A percentile compares a stretch with the other conserved stretches of the same genome.
These are phyloP conservation scores for Fusarium sulawesiense DNA, from an alignment of 2,329 filamentous ascomycete genomes.

Conservation along the genomic window DNA sequence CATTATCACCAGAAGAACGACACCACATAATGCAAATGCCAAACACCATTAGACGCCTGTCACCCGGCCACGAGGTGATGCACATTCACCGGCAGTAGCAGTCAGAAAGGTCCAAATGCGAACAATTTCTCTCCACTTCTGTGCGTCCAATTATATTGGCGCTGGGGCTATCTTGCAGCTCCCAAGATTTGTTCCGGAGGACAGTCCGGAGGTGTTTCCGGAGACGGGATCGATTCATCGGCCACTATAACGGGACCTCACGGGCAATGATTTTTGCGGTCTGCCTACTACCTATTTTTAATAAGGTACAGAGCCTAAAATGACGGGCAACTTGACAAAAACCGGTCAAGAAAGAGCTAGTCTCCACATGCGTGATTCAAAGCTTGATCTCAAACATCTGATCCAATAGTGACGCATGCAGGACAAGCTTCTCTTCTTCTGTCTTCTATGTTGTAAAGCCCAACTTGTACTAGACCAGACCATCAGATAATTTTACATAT, in stretches of 20 bases:
- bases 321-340: not conserved
- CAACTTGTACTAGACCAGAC: conserved; percentile 12
- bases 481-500: not conserved
- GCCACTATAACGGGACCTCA: conserved; percentile 15
- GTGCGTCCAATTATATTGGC: conserved; percentile 18
- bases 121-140: conserved; percentile 28
- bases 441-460: conserved; percentile 10
- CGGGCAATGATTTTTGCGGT: not conserved
- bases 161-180: conserved; percentile 8
- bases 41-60: conserved; percentile 33
- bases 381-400: conserved; percentile 14
- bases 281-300: not conserved
- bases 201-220: conserved; percentile 38
- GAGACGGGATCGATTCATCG: conserved; percentile 31
- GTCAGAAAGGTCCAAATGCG: conserved; percentile 18
- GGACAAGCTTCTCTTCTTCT: conserved; percentile 12
- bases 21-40: conserved; percentile 17
- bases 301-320: not conserved
- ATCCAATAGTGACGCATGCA: conserved; percentile 34
- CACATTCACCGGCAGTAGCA: conserved; percentile 17
- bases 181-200: conserved; percentile 29
- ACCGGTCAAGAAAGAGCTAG: not conserved
- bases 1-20: conserved; percentile 5
- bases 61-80: conserved; percentile 22
- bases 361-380: conserved; percentile 17